Evolutionary conservation across 2,329 filamentous ascomycete genomes (phyloP), one percentile per base, ranked within the genome.

Genomic region (Sclerotinia minor): DNA sequence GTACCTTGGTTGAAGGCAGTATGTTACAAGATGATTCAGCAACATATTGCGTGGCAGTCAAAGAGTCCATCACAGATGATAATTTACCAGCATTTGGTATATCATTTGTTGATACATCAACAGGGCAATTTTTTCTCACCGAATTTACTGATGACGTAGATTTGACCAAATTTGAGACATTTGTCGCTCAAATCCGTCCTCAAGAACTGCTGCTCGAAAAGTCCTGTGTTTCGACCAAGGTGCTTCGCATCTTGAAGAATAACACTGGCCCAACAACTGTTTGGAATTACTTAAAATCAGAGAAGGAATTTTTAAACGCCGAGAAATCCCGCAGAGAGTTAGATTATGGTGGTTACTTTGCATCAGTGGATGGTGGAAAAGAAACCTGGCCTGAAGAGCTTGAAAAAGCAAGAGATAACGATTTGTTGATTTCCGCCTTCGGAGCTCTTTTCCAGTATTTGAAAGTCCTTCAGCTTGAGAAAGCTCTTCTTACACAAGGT

Each of bases 11-110:
- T 5, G 95, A 99, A 69, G 94, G 92, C 21, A 89, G 92, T 72
- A 99, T 99, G 95, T 86, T 99, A 52, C 94, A 98, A 78, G 92
- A 97, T 76, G 95, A 99, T 78, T 97, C 97, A 90, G 92, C 95
- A 1, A 96, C 93, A 0, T 98, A 92, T 79, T 99, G 95, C 77
- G 92, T 95, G 65, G 91, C 95, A 1, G 95, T 99, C 80, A 99
- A 99, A 77, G 91, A 94, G 76, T 78, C 87, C 0, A 44, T 49
- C 24, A 82, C 91, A 15, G 81, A 87, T 1, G 87, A 95, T 70
- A 90, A 89, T 65, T 82, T 88, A 38, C 94, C 95, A 6, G 87
- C 88, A 0, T 99, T 99, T 77, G 95, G 95, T 11, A 88, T 99
- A 64, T 89, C 93, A 0, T 97, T 98, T 79, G 92, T 96, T 15